Conservation (phyloP, 768 basidiomycete species). For the Albatrellus ellisii region DNA sequence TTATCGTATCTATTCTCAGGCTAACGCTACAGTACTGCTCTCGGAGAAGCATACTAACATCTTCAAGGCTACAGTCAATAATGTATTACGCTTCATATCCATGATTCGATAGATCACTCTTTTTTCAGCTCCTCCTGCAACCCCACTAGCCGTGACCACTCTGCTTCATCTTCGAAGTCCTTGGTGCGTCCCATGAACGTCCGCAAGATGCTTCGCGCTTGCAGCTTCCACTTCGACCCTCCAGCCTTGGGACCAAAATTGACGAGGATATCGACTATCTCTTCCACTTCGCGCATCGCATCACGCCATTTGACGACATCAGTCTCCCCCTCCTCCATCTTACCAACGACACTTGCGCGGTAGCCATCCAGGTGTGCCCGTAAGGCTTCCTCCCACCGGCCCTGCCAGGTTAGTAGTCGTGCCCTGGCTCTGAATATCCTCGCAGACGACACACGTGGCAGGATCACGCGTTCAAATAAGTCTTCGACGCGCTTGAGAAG, state of each 20-base stretch:
- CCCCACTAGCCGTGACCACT: conserved; percentile 58
- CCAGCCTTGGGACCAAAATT: conserved; percentile 68
- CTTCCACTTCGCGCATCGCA: conserved; percentile 68
- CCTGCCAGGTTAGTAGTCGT: conserved; percentile 63
- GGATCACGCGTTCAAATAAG: conserved; percentile 65
- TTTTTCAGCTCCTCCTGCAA: conserved; percentile 54
- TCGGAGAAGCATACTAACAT: too few relatives aligned
- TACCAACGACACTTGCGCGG: conserved; percentile 48
- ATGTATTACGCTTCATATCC: neutral
- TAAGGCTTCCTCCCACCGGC: conserved; percentile 61
- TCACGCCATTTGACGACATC: conserved; percentile 59
- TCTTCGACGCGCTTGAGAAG: conserved; percentile 53
- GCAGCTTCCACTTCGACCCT: conserved; percentile 65
- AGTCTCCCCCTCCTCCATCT: conserved; percentile 53
- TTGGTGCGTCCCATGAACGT: conserved; percentile 80
- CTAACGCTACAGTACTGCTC: too few relatives aligned
- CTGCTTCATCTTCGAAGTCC: conserved; percentile 81
- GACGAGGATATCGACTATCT: conserved; percentile 69
- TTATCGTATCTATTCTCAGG: too few relatives aligned
- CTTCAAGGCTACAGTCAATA: neutral
- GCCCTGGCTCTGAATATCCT: conserved; percentile 79
- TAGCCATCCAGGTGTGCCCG: conserved; percentile 82
- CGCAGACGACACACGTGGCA: conserved; percentile 69
- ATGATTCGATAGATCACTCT: conserved; percentile 12
- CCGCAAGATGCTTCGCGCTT: conserved; percentile 76